phyloP scores from a whole-genome alignment of 805 yeast species.

The Alloascoidea africana region DNA sequence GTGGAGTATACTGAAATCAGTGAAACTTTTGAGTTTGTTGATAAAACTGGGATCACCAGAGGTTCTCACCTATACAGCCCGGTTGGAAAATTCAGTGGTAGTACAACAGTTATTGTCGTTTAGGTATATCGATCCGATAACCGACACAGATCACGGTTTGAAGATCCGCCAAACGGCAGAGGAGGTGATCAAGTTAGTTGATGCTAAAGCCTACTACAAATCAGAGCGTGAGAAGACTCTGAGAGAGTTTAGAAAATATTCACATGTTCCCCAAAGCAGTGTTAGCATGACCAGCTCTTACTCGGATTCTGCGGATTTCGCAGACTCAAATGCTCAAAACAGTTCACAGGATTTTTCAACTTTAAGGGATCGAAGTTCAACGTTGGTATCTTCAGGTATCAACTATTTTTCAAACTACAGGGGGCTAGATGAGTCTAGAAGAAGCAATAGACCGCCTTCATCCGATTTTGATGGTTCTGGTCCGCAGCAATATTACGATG shows the following conservation, averaged over 20 bases:
- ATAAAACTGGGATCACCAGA: background rate
- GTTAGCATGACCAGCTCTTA: too few relatives aligned
- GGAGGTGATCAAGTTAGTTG: background rate
- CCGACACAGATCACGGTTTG: background rate
- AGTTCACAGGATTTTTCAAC: too few relatives aligned
- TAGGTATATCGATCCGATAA: background rate
- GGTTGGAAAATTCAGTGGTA: background rate
- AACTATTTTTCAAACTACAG: background rate
- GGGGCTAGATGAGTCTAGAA: too few relatives aligned
- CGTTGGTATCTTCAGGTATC: background rate
- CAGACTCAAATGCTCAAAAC: too few relatives aligned
- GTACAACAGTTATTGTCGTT: background rate
- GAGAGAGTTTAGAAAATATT: background rate
- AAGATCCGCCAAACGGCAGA: background rate
- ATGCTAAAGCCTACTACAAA: background rate
- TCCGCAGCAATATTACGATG: too few relatives aligned
- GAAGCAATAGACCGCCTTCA: too few relatives aligned
- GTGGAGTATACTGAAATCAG: background rate
- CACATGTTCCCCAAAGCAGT: too few relatives aligned
- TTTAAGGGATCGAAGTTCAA: too few relatives aligned
- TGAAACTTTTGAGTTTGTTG: background rate
- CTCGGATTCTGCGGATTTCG: too few relatives aligned
- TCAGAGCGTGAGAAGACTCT: background rate
- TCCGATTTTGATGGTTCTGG: too few relatives aligned
- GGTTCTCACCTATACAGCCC: background rate